A percentile compares a stretch with the other conserved stretches of the same genome.
Evolutionary conservation across 768 basidiomycete species (phyloP).

Genomic region (Tylopilus rubrobrunneus): DNA sequence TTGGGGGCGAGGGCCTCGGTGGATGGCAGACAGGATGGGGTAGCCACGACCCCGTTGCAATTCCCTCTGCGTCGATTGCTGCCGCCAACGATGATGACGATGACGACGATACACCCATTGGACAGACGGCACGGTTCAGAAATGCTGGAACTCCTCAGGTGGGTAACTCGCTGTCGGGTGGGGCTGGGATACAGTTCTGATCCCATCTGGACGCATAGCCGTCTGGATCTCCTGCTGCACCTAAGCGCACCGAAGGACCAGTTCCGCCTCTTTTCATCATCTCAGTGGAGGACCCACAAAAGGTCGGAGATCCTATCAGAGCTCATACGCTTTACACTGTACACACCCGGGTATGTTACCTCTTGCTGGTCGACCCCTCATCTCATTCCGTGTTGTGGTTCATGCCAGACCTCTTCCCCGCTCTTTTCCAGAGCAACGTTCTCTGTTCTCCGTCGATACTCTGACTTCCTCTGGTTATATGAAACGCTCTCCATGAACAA

Average conservation of each 20-base stretch:
- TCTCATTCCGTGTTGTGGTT: background rate
- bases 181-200: background rate
- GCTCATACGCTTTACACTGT: slow-evolving; percentile 97
- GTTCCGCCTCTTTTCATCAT: slow-evolving; percentile 76
- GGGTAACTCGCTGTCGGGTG: background rate
- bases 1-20: slow-evolving; percentile 43
- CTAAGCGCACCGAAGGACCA: slow-evolving; percentile 37
- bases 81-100: slow-evolving; percentile 48
- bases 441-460: slow-evolving; percentile 94
- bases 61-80: slow-evolving; percentile 20
- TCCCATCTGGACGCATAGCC: slow-evolving; percentile 4
- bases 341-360: slow-evolving; percentile 65
- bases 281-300: slow-evolving; percentile 94
- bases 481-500: slow-evolving; percentile 86
- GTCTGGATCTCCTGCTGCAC: slow-evolving; percentile 12
- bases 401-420: slow-evolving; percentile 73
- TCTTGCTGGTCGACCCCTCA: background rate
- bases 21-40: slow-evolving; percentile 55
- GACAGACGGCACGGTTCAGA: slow-evolving; percentile 39
- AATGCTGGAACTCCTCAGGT: slow-evolving; percentile 27
- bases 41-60: slow-evolving; percentile 29
- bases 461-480: slow-evolving; percentile 96
- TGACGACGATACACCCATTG: slow-evolving; percentile 67
- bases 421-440: slow-evolving; percentile 79
- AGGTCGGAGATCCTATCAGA: slow-evolving; percentile 93